A percentile compares a stretch with the other conserved stretches of the same genome.
Evolutionary conservation across 2,329 filamentous ascomycete genomes (phyloP).

Genomic region (Macroventuria anomochaeta): DNA sequence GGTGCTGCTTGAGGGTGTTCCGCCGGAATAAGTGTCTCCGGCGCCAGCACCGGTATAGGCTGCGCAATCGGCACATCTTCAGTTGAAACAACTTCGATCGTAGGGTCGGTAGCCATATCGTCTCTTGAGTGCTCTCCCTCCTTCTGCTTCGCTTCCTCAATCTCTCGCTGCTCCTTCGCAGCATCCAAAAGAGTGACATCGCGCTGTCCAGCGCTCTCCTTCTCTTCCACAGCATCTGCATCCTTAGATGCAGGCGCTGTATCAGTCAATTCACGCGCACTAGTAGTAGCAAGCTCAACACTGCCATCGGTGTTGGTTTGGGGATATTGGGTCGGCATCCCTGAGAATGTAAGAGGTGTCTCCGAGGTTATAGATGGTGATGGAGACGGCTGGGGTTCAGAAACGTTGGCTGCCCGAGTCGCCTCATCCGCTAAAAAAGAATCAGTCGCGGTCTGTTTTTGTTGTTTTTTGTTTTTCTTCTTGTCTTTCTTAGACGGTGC

Average conservation of each 20-base stretch:
- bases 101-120: background rate
- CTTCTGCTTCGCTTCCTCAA: background rate
- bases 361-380: constrained; percentile 37
- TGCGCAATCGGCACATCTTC: background rate
- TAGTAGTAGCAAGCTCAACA: constrained; percentile 27
- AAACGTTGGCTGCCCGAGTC: constrained; percentile 41
- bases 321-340: constrained; percentile 41
- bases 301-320: constrained; percentile 32
- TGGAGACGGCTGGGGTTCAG: constrained; percentile 43
- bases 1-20: constrained; percentile 1
- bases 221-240: constrained; percentile 6
- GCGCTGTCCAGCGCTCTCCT: constrained; percentile 1
- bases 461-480: constrained; percentile 31
- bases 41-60: background rate
- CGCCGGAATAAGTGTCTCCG: background rate
- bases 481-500: constrained; percentile 22
- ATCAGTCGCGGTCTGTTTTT: constrained; percentile 24
- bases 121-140: background rate
- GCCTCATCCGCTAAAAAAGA: constrained; percentile 45
- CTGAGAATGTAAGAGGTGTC: constrained; percentile 37
- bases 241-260: background rate
- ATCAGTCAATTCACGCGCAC: constrained; percentile 13
- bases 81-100: background rate
- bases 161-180: constrained; percentile 8
- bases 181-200: constrained; percentile 12